Evolutionary conservation across 371 early-diverging fungal species (phyloP).

Genomic region (Rhizopus arrhizus): DNA sequence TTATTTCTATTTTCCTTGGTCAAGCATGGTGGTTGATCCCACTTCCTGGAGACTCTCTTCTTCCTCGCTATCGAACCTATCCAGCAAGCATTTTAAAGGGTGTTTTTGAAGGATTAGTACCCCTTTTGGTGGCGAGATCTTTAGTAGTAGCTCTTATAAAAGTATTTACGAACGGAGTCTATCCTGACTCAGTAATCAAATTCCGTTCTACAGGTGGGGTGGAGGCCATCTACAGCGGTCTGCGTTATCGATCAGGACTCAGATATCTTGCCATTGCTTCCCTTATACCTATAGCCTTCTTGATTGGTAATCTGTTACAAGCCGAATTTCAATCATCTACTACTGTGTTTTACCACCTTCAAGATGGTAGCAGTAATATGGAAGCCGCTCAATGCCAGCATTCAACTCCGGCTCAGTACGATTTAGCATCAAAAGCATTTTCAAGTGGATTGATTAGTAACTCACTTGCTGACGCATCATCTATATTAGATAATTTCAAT

Average conservation of each 20-base stretch:
- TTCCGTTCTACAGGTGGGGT: conserved; percentile 19
- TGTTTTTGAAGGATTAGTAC: conserved; percentile 12
- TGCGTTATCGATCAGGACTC: conserved; percentile 17
- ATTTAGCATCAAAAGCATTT: conserved; percentile 14
- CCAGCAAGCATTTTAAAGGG: conserved; percentile 20
- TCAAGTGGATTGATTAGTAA: conserved; percentile 8
- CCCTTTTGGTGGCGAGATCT: conserved; percentile 12
- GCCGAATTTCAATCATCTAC: conserved; percentile 22
- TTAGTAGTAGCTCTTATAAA: conserved; percentile 16
- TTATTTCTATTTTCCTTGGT: conserved; percentile 13
- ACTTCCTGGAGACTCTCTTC: conserved; percentile 11
- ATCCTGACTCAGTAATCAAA: conserved; percentile 16
- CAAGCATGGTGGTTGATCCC: conserved; percentile 27
- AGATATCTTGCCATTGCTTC: conserved; percentile 20
- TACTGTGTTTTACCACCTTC: conserved; percentile 5
- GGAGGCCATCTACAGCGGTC: conserved; percentile 19
- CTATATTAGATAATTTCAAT: conserved; percentile 8
- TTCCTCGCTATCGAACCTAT: conserved; percentile 23
- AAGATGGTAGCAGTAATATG: not conserved
- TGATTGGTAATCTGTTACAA: conserved; percentile 15
- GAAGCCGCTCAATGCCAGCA: conserved; percentile 17
- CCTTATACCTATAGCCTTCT: conserved; percentile 9
- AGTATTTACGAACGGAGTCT: conserved; percentile 11
- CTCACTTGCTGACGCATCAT: conserved; percentile 15
- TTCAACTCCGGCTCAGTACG: not conserved